Percentiles rank a stretch among this genome's conserved stretches.
These are phyloP conservation scores for Stropharia rugosoannulata DNA, from an alignment of 768 basidiomycete genomes.

Conservation along the genomic window DNA sequence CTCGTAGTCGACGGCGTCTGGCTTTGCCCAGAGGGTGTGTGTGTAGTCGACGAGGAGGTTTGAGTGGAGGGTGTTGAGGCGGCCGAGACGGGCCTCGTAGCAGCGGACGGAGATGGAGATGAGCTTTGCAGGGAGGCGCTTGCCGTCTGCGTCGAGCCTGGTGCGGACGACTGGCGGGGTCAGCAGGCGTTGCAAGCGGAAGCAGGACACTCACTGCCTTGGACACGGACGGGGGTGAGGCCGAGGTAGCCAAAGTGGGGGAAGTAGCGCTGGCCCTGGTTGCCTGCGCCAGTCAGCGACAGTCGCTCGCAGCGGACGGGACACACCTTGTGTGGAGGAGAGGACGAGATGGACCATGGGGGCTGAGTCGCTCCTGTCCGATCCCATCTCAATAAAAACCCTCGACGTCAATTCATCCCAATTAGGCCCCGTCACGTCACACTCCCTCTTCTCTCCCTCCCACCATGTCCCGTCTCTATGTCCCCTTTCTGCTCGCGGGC, in stretches of 20 bases:
- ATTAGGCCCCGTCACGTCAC: slow-evolving; percentile 16
- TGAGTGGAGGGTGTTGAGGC: slow-evolving; percentile 53
- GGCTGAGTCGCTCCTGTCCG: slow-evolving; percentile 25
- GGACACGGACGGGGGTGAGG: slow-evolving; percentile 74
- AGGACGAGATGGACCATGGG: slow-evolving; percentile 72
- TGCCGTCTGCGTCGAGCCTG: slow-evolving; percentile 66
- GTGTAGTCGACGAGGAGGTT: slow-evolving; percentile 70
- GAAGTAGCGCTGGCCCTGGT: slow-evolving; percentile 68
- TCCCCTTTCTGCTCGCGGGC: slow-evolving; percentile 82
- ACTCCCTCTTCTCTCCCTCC: slow-evolving; percentile 18
- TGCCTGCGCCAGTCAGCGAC: slow-evolving; percentile 39
- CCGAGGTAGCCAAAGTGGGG: slow-evolving; percentile 79
- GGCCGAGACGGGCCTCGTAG: slow-evolving; percentile 74
- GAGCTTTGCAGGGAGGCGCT: slow-evolving; percentile 63
- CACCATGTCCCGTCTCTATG: slow-evolving; percentile 66
- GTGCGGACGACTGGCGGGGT: slow-evolving; percentile 60
- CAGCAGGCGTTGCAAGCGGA: slow-evolving; percentile 1
- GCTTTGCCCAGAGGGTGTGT: slow-evolving; percentile 68
- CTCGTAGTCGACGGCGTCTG: slow-evolving; percentile 52
- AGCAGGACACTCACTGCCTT: slow-evolving; percentile 61
- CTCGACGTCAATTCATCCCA: slow-evolving; percentile 23
- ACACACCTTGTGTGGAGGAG: slow-evolving; percentile 55
- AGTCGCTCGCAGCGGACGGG: not conserved
- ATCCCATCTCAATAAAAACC: slow-evolving; percentile 42
- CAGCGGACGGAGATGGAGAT: slow-evolving; percentile 78